phyloP scores from a whole-genome alignment of 768 basidiomycete species.

The Trametes meyenii region DNA sequence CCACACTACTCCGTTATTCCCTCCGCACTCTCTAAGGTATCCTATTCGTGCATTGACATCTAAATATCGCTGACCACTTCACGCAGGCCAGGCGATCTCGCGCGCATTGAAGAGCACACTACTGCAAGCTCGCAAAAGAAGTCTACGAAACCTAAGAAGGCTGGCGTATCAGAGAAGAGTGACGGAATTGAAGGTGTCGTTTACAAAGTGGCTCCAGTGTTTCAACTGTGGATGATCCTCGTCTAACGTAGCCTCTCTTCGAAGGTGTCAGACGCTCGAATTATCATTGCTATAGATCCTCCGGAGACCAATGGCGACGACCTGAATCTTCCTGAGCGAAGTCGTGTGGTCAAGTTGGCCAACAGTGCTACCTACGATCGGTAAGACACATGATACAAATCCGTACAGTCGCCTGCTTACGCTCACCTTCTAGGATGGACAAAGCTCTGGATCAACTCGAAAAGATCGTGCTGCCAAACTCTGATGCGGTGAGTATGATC shows the following conservation, averaged over 20 bases:
- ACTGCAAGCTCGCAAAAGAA: constrained; percentile 43
- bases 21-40: constrained; percentile 85
- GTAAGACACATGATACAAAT: constrained; percentile 37
- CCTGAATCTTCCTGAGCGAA: constrained; percentile 81
- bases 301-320: constrained; percentile 63
- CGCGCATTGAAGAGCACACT: constrained; percentile 77
- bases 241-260: not conserved
- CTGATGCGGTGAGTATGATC: constrained; percentile 16
- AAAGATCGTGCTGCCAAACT: constrained; percentile 37
- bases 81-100: constrained; percentile 83
- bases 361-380: constrained; percentile 93
- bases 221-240: not conserved
- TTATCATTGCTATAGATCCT: constrained; percentile 77
- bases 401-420: not conserved
- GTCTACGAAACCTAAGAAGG: constrained; percentile 50
- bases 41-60: not conserved
- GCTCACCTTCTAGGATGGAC: constrained; percentile 71
- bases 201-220: constrained; percentile 59
- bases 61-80: not conserved
- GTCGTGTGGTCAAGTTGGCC: constrained; percentile 84
- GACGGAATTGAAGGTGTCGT: constrained; percentile 75
- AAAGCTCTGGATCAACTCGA: constrained; percentile 73
- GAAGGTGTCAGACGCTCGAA: constrained; percentile 78
- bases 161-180: constrained; percentile 36
- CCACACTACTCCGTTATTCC: constrained; percentile 69